Evolutionary conservation across 805 yeast genomes (phyloP), one percentile per base, ranked within the genome.

Genomic region (Barnettozyma vustinii): DNA sequence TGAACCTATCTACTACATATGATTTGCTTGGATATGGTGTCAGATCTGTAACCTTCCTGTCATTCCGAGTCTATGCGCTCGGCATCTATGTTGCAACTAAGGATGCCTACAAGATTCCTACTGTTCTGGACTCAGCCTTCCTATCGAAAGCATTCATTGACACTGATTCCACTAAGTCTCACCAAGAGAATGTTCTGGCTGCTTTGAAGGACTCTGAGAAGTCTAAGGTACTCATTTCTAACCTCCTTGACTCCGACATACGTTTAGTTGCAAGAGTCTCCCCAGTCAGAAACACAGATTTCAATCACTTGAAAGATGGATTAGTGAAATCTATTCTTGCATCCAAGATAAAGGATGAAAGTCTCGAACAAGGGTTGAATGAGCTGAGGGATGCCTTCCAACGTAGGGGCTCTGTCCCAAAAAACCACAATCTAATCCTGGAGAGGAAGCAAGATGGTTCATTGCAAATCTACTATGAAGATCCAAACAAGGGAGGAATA

Each of bases 231-330:
- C 59, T 88, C 18, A 65, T 88, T 26, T 73, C 76, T 18, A 72
- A 76, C 47, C 68, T 91, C 42, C 62, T 90, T 37, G 79, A 77
- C 40, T 65, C 78, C 10, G 79, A 81, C 13, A 77, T 84, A 33
- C 76, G 81, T 49, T 75, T 89, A 56, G 71, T 82, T 41, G 83
- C 90, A 23, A 74, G 96, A 53, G 83, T 92, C 50, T 82, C 85
- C 10, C 97, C 99, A 0, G 81, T 84, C 16, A 79, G 97, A 62
- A 89, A 87, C 64, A 92, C 98, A 1, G 97, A 92, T 67, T 90
- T 86, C 67, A 81, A 81, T 53, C 98, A 94, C 63, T 68, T 92
- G 59, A 79, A 86, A 55, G 98, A 94, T 62, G 98, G 98, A 0
- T 77, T 94, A 52, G 77, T 89, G 44, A 84, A 91, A 63, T 81